Percentiles rank a stretch among this genome's conserved stretches.
Evolutionary conservation across 2,329 filamentous ascomycete species (phyloP).

Genomic region (Aspergillus uvarum): DNA sequence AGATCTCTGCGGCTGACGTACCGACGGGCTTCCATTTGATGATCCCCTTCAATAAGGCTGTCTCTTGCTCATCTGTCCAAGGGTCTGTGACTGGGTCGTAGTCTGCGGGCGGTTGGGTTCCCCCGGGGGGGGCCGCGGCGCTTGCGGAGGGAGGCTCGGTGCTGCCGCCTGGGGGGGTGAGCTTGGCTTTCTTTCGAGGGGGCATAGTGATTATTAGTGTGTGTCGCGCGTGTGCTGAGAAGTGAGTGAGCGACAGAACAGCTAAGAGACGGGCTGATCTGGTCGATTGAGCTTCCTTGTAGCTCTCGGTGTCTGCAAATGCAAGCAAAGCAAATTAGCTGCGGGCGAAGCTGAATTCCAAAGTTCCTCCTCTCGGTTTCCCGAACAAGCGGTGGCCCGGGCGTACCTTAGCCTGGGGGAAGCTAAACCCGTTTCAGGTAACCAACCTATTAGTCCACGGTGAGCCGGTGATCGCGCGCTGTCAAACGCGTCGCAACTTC

Average conservation of each 20-base stretch:
- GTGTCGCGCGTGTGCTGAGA: background rate
- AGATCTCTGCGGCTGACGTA: constrained; percentile 38
- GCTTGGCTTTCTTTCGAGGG: constrained; percentile 64
- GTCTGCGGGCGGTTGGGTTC: constrained; percentile 38
- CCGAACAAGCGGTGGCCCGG: constrained; percentile 33
- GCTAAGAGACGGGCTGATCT: background rate
- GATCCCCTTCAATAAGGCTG: constrained; percentile 86
- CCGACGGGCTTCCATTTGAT: constrained; percentile 97
- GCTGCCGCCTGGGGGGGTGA: constrained; percentile 29
- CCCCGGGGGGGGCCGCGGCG: constrained; percentile 31
- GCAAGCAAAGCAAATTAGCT: background rate
- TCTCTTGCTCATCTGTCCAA: constrained; percentile 96
- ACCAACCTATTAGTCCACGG: constrained; percentile 14
- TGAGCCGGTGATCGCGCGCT: constrained; percentile 22
- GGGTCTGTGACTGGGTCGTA: constrained; percentile 62
- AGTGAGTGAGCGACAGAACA: background rate
- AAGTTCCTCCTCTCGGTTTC: constrained; percentile 13
- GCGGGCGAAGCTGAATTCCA: background rate
- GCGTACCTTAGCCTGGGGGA: constrained; percentile 11
- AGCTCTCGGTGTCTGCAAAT: background rate
- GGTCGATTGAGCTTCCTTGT: background rate
- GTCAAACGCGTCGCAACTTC: constrained; percentile 20
- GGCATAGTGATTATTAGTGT: constrained; percentile 29
- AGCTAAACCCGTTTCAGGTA: constrained; percentile 18
- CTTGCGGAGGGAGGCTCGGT: constrained; percentile 29